Evolutionary conservation across 2,329 filamentous ascomycete species (phyloP).

Genomic region (Monosporascus sp.): DNA sequence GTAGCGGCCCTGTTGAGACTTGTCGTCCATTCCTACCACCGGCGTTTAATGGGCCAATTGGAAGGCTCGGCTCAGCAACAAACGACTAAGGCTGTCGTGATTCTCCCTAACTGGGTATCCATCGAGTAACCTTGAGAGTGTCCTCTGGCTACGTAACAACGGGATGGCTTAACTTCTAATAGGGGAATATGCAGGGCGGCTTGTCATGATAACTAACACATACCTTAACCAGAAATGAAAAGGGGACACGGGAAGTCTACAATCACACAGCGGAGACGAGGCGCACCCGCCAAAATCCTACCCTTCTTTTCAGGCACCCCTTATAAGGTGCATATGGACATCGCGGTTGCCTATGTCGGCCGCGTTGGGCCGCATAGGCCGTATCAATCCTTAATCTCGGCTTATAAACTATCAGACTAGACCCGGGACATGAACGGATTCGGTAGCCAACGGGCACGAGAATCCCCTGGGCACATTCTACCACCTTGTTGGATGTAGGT

Average conservation of each 20-base stretch:
- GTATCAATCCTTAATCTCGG: not conserved
- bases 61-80: not conserved
- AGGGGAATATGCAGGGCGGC: not conserved
- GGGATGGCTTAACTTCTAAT: not conserved
- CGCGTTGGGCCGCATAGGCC: not conserved
- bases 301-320: not conserved
- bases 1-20: too few species aligned
- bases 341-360: not conserved
- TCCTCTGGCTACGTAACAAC: not conserved
- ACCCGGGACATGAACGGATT: not conserved
- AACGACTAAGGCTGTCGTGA: not conserved
- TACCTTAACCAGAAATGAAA: not conserved
- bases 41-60: not conserved
- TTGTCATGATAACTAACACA: not conserved
- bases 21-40: not conserved
- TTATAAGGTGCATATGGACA: not conserved
- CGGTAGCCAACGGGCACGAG: not conserved
- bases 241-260: too few species aligned
- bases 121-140: too few species aligned
- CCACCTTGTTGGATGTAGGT: not conserved
- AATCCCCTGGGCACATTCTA: not conserved
- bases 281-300: too few species aligned
- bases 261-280: too few species aligned
- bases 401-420: not conserved
- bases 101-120: too few species aligned